Evolutionary conservation across 805 yeast genomes (phyloP).

Genomic region (Ogataea siamensis): DNA sequence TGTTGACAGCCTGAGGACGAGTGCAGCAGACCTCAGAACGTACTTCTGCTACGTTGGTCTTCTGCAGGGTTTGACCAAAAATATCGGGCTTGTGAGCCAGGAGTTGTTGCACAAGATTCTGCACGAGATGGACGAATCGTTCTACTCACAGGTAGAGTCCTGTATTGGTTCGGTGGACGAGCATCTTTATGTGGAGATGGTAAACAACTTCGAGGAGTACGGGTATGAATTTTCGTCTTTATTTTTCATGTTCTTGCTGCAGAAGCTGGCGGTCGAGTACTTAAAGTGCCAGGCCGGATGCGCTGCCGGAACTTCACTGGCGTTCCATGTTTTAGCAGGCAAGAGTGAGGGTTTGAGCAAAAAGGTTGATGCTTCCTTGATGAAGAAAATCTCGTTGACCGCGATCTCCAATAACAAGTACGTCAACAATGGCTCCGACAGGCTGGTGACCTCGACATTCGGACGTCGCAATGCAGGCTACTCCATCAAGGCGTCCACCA

Average conservation of each 20-base stretch:
- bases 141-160: slow-evolving; percentile 27
- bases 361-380: slow-evolving; percentile 10
- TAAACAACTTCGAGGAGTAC: slow-evolving; percentile 32
- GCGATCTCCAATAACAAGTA: slow-evolving; percentile 23
- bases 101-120: slow-evolving; percentile 20
- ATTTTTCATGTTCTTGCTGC: slow-evolving; percentile 28
- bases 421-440: slow-evolving; percentile 26
- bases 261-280: slow-evolving; percentile 26
- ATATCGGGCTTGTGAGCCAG: slow-evolving; percentile 23
- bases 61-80: slow-evolving; percentile 28
- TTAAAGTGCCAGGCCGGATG: slow-evolving; percentile 21
- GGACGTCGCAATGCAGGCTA: slow-evolving; percentile 29
- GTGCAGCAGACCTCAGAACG: slow-evolving; percentile 5
- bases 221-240: slow-evolving; percentile 32
- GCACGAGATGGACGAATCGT: slow-evolving; percentile 29
- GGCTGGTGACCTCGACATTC: slow-evolving; percentile 24
- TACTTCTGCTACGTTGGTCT: slow-evolving; percentile 33
- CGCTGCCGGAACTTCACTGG: slow-evolving; percentile 10
- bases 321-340: slow-evolving; percentile 17
- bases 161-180: slow-evolving; percentile 16
- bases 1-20: slow-evolving; percentile 5
- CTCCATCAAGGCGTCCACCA: slow-evolving; percentile 32
- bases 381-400: slow-evolving; percentile 18
- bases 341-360: slow-evolving; percentile 12
- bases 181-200: slow-evolving; percentile 24